Evolutionary conservation across 192 early-diverging fungal species (phyloP).

Genomic region (Geranomyces michiganensis): DNA sequence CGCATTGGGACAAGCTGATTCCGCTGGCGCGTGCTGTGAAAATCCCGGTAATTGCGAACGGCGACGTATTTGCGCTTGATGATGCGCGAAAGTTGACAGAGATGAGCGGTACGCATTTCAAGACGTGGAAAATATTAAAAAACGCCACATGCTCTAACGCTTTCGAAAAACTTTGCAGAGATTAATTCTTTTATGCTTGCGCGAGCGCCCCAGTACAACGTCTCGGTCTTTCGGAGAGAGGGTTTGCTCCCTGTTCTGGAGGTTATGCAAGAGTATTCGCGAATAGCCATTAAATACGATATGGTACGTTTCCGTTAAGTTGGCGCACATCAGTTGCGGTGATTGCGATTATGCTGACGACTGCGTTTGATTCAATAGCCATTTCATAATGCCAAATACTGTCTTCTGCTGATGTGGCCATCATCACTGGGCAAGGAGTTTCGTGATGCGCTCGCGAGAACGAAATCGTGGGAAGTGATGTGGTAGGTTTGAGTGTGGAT

Average conservation of each 20-base stretch:
- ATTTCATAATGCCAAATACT: constrained; percentile 90
- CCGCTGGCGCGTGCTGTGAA: constrained; percentile 72
- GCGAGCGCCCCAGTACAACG: constrained; percentile 81
- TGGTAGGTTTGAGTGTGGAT: constrained; percentile 10
- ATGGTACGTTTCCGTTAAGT: constrained; percentile 58
- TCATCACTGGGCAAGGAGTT: constrained; percentile 13
- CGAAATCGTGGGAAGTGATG: constrained; percentile 32
- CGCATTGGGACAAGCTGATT: constrained; percentile 93
- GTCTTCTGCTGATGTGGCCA: constrained; percentile 78
- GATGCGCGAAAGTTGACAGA: constrained; percentile 89
- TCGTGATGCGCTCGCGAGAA: constrained; percentile 21
- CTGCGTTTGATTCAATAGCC: constrained; percentile 19
- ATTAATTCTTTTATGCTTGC: constrained; percentile 87
- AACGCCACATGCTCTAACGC: no score
- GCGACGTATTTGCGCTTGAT: constrained; percentile 91
- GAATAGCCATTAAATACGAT: constrained; percentile 66
- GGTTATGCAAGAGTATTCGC: constrained; percentile 68
- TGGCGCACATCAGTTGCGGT: no score
- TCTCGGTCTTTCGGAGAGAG: constrained; percentile 77
- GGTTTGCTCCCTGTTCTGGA: constrained; percentile 48
- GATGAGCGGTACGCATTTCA: constrained; percentile 48
- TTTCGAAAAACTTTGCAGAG: no score
- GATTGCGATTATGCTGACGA: background rate
- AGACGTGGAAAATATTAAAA: no score
- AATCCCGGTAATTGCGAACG: constrained; percentile 96